Percentiles rank a stretch among this genome's conserved stretches.
phyloP scores from a whole-genome alignment of 441 rosid genomes.

The Adansonia gregorii region DNA sequence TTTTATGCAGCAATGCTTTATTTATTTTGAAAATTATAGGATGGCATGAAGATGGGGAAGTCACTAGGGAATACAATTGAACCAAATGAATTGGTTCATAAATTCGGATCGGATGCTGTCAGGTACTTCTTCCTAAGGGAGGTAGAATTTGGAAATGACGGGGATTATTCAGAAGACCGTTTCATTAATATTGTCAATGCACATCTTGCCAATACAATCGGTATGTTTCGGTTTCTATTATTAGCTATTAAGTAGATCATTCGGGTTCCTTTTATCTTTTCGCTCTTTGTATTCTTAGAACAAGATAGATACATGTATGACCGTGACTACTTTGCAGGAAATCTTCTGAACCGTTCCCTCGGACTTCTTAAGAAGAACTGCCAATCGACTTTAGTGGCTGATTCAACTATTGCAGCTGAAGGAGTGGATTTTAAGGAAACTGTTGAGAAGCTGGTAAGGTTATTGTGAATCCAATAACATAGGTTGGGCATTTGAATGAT shows the following conservation, averaged over 20 bases:
- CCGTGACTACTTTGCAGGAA: constrained; percentile 57
- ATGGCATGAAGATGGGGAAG: constrained; percentile 99
- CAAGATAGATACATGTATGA: background rate
- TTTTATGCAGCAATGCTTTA: constrained; percentile 55
- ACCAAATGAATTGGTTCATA: constrained; percentile 79
- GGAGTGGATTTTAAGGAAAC: constrained; percentile 67
- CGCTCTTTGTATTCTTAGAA: background rate
- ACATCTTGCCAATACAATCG: constrained; percentile 94
- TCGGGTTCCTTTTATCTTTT: background rate
- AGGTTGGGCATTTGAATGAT: background rate
- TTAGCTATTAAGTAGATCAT: constrained; percentile 1
- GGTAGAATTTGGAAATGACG: constrained; percentile 94
- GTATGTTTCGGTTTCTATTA: constrained; percentile 38
- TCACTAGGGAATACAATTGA: constrained; percentile 92
- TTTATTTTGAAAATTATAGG: constrained; percentile 64
- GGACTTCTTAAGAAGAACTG: constrained; percentile 94
- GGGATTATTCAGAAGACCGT: constrained; percentile 95
- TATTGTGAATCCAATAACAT: constrained; percentile 16
- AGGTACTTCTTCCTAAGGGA: constrained; percentile 90
- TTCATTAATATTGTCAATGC: constrained; percentile 84
- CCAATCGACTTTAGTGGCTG: constrained; percentile 74
- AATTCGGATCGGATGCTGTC: constrained; percentile 88
- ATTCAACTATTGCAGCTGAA: constrained; percentile 74
- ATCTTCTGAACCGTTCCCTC: constrained; percentile 92
- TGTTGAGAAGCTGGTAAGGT: constrained; percentile 69